Conservation (phyloP, 345 rosid species). For the Noccaea bulbosa region DNA sequence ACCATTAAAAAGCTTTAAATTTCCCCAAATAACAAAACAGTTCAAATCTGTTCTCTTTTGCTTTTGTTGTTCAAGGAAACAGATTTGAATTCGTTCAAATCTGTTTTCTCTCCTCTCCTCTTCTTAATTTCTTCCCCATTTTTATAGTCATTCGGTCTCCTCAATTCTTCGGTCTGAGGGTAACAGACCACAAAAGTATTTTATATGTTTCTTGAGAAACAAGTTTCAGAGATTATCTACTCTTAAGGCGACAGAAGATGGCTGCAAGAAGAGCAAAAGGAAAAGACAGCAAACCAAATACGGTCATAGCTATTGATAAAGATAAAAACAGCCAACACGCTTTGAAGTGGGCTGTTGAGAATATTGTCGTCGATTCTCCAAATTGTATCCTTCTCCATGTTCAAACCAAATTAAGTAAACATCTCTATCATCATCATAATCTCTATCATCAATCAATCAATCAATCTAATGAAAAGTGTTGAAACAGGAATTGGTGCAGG, state of each 20-base stretch:
- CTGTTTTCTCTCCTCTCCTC: conserved; percentile 19
- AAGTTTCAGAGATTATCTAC: conserved; percentile 24
- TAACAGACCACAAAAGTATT: neutral
- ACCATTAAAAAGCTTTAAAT: conserved; percentile 20
- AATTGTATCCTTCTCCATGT: conserved; percentile 77
- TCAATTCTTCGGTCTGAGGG: neutral
- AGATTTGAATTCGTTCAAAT: conserved; percentile 1
- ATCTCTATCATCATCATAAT: conserved; percentile 10
- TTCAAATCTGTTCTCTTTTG: conserved; percentile 1
- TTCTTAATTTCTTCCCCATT: conserved; percentile 10
- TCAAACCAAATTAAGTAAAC: conserved; percentile 40
- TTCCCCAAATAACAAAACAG: conserved; percentile 18
- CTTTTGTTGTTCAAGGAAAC: no score
- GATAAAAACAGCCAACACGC: conserved; percentile 88
- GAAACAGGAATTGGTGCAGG: conserved; percentile 39
- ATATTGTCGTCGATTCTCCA: conserved; percentile 63
- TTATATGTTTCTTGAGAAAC: conserved; percentile 3
- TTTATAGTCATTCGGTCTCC: neutral
- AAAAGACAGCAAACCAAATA: conserved; percentile 47
- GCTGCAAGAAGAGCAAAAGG: conserved; percentile 35
- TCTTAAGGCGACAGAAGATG: conserved; percentile 19
- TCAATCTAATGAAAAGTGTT: conserved; percentile 24
- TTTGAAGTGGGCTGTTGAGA: conserved; percentile 76
- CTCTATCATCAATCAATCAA: neutral
- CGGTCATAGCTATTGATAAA: conserved; percentile 69